Conservation (phyloP, 148 eudicot species). For the Hydrangea macrophylla region DNA sequence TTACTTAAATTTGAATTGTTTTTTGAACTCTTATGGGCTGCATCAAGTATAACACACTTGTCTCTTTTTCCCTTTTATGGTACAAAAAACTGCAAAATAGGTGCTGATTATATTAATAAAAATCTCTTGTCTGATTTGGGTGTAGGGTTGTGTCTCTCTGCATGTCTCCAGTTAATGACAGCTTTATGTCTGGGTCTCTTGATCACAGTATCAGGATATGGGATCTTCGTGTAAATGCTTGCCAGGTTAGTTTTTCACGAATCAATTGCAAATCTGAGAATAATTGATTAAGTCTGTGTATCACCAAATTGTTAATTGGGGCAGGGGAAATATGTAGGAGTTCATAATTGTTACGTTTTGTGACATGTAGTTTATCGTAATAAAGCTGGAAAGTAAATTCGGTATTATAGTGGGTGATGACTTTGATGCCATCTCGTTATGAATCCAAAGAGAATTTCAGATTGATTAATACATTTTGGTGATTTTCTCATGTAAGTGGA, state of each 20-base stretch:
- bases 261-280: neutral
- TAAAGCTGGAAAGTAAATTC: neutral
- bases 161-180: constrained; percentile 95
- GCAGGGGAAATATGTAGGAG: neutral
- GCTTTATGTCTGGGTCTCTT: constrained; percentile 97
- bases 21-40: too few species aligned
- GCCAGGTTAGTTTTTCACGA: constrained; percentile 66
- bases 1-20: too few species aligned
- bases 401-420: neutral
- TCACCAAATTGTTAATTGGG: neutral
- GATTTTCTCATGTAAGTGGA: neutral
- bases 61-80: neutral
- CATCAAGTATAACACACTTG: neutral
- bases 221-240: constrained; percentile 98
- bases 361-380: neutral
- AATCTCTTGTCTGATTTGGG: constrained; percentile 18
- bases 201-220: constrained; percentile 96
- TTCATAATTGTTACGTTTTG: neutral
- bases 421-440: neutral
- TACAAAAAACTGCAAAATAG: neutral
- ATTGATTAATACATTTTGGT: neutral
- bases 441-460: neutral
- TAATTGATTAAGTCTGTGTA: neutral
- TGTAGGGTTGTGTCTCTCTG: constrained; percentile 91
- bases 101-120: neutral